phyloP scores from a whole-genome alignment of 139 green algal species.

The Chlamydomonas schloesseri region DNA sequence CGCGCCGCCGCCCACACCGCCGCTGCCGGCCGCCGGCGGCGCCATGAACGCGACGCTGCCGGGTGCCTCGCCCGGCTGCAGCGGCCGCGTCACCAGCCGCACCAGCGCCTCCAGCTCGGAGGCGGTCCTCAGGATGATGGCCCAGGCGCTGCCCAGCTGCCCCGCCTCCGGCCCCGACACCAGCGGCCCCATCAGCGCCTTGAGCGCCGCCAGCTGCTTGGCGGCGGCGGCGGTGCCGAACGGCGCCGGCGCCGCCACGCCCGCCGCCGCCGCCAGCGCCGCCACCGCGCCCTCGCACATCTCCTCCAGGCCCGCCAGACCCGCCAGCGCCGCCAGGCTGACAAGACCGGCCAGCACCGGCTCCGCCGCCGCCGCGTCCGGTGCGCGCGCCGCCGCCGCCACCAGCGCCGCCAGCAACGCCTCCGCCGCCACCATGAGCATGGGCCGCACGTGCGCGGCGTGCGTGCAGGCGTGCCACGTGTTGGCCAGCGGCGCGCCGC shows the following conservation, averaged over 20 bases:
- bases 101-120: slow-evolving; percentile 80
- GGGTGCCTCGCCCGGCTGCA: slow-evolving; percentile 16
- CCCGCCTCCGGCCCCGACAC: slow-evolving; percentile 70
- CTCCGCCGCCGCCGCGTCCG: slow-evolving; percentile 48
- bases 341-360: slow-evolving; percentile 63
- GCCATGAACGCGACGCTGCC: slow-evolving; percentile 7
- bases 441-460: slow-evolving; percentile 84
- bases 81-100: slow-evolving; percentile 35
- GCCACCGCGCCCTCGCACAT: slow-evolving; percentile 59
- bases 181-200: slow-evolving; percentile 64
- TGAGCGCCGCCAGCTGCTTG: slow-evolving; percentile 79
- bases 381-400: slow-evolving; percentile 54
- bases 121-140: slow-evolving; percentile 78
- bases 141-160: slow-evolving; percentile 81
- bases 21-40: background rate
- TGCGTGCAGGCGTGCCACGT: slow-evolving; percentile 83
- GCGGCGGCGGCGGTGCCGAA: slow-evolving; percentile 46
- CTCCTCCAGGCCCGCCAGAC: slow-evolving; percentile 74
- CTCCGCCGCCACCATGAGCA: slow-evolving; percentile 81
- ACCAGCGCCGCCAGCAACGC: slow-evolving; percentile 60
- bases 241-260: slow-evolving; percentile 49
- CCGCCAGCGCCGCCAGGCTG: slow-evolving; percentile 67
- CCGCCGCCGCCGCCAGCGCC: slow-evolving; percentile 48
- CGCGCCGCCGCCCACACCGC: background rate
- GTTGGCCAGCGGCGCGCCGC: background rate